Evolutionary conservation across 495 filamentous ascomycete genomes (phyloP), one percentile per base, ranked within the genome.

Genomic region (Penicillium tannophilum): DNA sequence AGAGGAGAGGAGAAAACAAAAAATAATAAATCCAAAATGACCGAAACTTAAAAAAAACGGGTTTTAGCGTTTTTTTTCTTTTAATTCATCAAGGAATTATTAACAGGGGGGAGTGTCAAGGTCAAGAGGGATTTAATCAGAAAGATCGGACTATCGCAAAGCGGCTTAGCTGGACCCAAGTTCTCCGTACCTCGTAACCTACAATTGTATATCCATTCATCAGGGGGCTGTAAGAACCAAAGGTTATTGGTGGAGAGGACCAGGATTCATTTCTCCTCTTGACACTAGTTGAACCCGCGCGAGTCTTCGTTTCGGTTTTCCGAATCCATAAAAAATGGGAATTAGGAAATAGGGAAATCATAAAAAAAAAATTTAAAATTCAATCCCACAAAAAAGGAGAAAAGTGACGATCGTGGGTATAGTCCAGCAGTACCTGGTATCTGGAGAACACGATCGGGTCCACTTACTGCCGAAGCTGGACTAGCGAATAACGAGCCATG

Each of bases 1-100:
- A 62, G 63, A 44, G 36, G 61, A 59, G 62, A 53, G 52, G 61
- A 39, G 39, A 24, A 45, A 51, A 61, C 56, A 63, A 54, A 54
- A 62, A 47, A 59, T 28, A 53, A 50, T 49, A 59, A 42, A 39
- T 20, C 11, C 33, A 52, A 39, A 54, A 53, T 43, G 11, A 56
- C 54, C 20, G 56, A 66, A 64, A 52, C 39, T 45, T 59, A 61
- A 61, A 60, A 47, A 55, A 52, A 48, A 41, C 39, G 39, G 39
- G 39, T 2, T 41, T 44, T 30, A 53, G 8, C 52, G 52, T 33
- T 9, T 11, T 41, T n/a, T 41, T n/a, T n/a, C n/a, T 41, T 41
- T 41, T 41, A 12, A 12, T 36, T 12, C 9, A 36, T 36, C 33
- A 11, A 36, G 12, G 33, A 36, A 36, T 12, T 12, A 36, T 12